phyloP scores from a whole-genome alignment of 805 yeast genomes.

The Yamadazyma insecticola region DNA sequence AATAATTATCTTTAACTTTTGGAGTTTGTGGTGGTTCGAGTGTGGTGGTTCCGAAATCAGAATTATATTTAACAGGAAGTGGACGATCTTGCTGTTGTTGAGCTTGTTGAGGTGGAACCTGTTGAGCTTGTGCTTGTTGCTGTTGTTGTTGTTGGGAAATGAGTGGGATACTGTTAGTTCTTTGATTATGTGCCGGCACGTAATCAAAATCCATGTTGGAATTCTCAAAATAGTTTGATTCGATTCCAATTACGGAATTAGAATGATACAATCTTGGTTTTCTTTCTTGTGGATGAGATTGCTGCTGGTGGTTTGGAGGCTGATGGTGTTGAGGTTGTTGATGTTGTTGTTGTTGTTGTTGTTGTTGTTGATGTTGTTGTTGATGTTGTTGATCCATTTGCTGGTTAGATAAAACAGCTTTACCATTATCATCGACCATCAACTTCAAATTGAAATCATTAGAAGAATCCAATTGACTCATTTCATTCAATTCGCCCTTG shows the following conservation, averaged over 20 bases:
- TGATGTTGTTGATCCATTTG: constrained; percentile 3
- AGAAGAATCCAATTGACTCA: constrained; percentile 4
- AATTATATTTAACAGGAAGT: constrained; percentile 4
- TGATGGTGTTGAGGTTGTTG: background rate
- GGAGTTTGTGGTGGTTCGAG: constrained; percentile 33
- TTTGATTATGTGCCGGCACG: constrained; percentile 10
- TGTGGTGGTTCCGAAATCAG: constrained; percentile 2
- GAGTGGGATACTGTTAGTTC: too few relatives aligned
- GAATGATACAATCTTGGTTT: constrained; percentile 20
- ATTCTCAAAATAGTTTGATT: constrained; percentile 11
- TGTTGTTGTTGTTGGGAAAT: background rate
- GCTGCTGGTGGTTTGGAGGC: background rate
- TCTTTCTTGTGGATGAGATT: constrained; percentile 3
- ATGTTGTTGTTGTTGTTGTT: background rate
- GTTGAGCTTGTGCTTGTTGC: constrained; percentile 1
- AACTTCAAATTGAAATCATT: constrained; percentile 30
- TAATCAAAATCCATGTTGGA: constrained; percentile 8
- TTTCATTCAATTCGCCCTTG: constrained; percentile 5
- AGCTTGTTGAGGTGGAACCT: constrained; percentile 6
- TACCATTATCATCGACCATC: constrained; percentile 38
- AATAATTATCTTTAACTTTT: constrained; percentile 22
- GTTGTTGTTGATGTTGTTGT: constrained; percentile 1
- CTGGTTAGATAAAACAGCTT: constrained; percentile 32
- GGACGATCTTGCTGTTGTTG: constrained; percentile 4
- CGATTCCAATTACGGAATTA: constrained; percentile 26